Conservation (phyloP, 345 rosid species). For the Pistacia vera region DNA sequence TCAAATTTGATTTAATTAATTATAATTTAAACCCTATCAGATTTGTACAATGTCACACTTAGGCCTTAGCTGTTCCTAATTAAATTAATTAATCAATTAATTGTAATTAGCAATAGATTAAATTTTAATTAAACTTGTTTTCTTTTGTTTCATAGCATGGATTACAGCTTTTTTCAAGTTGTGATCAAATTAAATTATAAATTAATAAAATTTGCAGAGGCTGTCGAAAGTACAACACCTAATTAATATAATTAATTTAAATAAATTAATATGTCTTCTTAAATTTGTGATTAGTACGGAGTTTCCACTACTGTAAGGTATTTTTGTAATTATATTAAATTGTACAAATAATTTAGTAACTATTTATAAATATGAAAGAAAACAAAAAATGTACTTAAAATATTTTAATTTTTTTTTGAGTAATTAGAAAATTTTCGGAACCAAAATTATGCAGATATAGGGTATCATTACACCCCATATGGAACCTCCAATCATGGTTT, state of each 20-base stretch:
- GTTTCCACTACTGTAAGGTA: not conserved
- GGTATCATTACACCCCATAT: too few species aligned
- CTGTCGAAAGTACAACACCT: not conserved
- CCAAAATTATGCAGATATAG: too few species aligned
- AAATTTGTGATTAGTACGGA: constrained; percentile 8
- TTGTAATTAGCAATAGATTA: not conserved
- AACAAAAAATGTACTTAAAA: too few species aligned
- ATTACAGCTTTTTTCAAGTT: not conserved
- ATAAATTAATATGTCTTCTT: not conserved
- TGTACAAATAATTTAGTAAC: too few species aligned
- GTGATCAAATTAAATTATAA: not conserved
- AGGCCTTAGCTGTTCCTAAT: not conserved
- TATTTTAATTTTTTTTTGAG: too few species aligned
- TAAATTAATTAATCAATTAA: not conserved
- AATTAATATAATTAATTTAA: not conserved
- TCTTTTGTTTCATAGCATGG: not conserved
- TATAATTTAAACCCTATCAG: not conserved
- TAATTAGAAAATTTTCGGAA: too few species aligned
- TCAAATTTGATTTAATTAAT: not conserved
- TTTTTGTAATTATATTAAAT: not conserved
- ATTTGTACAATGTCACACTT: not conserved
- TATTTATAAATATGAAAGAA: too few species aligned
- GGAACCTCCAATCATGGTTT: too few species aligned
- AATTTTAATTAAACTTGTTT: not conserved
- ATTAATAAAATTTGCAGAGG: not conserved